phyloP scores from a whole-genome alignment of 768 basidiomycete species.

The Mycena alexandri region DNA sequence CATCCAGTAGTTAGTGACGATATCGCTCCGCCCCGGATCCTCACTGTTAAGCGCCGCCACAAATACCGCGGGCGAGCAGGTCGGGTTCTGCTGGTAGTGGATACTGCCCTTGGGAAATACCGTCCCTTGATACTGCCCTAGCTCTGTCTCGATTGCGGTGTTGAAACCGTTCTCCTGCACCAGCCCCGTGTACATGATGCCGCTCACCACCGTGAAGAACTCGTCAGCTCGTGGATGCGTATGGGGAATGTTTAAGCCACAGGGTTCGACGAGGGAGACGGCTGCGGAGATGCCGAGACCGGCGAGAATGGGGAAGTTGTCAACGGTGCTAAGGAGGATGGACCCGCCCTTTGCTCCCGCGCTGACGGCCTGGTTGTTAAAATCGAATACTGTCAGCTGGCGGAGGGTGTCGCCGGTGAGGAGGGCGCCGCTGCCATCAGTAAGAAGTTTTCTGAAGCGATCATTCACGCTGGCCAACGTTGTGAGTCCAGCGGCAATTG shows the following conservation, averaged over 20 bases:
- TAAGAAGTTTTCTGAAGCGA: constrained; percentile 23
- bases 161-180: too few relatives aligned
- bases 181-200: too few relatives aligned
- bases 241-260: constrained; percentile 11
- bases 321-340: not conserved
- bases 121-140: constrained; percentile 1
- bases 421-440: constrained; percentile 13
- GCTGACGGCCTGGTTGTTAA: not conserved
- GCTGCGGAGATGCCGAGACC: not conserved
- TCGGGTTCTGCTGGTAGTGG: too few relatives aligned
- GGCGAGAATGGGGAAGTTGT: too few relatives aligned
- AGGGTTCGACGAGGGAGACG: constrained; percentile 23
- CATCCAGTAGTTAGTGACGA: constrained; percentile 3
- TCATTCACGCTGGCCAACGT: constrained; percentile 13
- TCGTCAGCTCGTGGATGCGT: not conserved
- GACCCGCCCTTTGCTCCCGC: constrained; percentile 20
- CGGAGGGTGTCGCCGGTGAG: not conserved
- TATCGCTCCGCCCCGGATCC: too few relatives aligned
- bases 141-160: not conserved
- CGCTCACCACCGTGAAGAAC: not conserved
- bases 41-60: too few relatives aligned
- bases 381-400: too few relatives aligned
- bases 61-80: too few relatives aligned
- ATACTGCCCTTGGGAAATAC: not conserved
- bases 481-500: constrained; percentile 16